A percentile compares a stretch with the other conserved stretches of the same genome.
Evolutionary conservation across 2,329 filamentous ascomycete genomes (phyloP).

Genomic region (Neofusicoccum parvum): DNA sequence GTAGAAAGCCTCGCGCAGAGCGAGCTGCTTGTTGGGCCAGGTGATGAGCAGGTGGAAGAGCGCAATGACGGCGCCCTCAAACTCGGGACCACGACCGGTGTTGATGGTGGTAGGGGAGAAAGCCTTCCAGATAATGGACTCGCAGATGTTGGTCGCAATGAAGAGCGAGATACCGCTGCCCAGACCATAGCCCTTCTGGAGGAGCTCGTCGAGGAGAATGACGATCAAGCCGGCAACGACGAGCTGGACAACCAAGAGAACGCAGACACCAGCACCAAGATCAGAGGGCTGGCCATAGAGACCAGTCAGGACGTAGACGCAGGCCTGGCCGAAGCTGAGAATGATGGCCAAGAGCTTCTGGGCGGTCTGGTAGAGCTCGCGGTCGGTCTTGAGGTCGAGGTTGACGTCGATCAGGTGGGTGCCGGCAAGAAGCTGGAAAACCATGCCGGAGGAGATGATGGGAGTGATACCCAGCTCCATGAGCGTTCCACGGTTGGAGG

Average conservation of each 20-base stretch:
- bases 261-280: constrained; percentile 96
- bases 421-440: constrained; percentile 98
- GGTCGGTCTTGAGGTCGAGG: constrained; percentile 99
- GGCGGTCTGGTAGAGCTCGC: constrained; percentile 98
- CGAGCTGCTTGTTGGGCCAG: constrained; percentile 99
- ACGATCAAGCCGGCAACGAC: constrained; percentile 97
- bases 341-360: constrained; percentile 94
- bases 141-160: constrained; percentile 99
- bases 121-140: constrained; percentile 99
- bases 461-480: constrained; percentile 97
- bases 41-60: constrained; percentile 97
- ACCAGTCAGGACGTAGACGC: constrained; percentile 91
- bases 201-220: constrained; percentile 96
- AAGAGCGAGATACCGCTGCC: constrained; percentile 98
- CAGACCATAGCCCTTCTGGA: constrained; percentile 99
- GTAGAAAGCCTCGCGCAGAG: constrained; percentile 98
- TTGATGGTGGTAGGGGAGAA: constrained; percentile 99
- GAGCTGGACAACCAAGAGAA: constrained; percentile 96
- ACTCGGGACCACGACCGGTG: constrained; percentile 97
- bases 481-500: constrained; percentile 93
- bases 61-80: constrained; percentile 96
- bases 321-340: constrained; percentile 94
- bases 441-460: constrained; percentile 99
- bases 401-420: constrained; percentile 99
- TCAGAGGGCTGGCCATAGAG: constrained; percentile 97